Evolutionary conservation across 345 rosid genomes (phyloP).

Genomic region (Eucalyptus rudis): DNA sequence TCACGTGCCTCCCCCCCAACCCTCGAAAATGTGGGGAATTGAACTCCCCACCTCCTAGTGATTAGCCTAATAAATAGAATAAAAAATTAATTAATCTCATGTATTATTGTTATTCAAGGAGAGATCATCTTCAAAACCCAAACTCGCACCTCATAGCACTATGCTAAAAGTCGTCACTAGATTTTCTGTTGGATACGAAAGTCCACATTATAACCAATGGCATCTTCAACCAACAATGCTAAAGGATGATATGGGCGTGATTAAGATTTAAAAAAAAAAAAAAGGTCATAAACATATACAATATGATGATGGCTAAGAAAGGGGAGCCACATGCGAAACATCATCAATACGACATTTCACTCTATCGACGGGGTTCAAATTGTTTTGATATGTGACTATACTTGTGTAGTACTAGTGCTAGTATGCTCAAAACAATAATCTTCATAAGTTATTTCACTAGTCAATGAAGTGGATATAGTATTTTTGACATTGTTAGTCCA

Average conservation of each 20-base stretch:
- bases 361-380: accelerated
- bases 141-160: no score
- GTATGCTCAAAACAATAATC: neutral
- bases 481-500: neutral
- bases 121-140: no score
- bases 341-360: neutral
- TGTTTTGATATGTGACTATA: neutral
- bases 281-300: neutral
- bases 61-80: no score
- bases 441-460: accelerated
- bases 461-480: neutral
- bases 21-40: no score
- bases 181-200: accelerated
- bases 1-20: no score
- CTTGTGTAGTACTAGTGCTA: neutral
- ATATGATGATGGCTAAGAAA: neutral
- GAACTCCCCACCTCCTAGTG: no score
- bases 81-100: no score
- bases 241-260: neutral
- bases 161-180: no score
- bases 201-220: no score
- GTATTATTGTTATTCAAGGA: no score
- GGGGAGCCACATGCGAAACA: neutral
- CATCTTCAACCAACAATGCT: no score
- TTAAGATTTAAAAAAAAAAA: neutral